These are phyloP conservation scores for Populus hybrid DNA, from an alignment of 441 rosid genomes.

Conservation along the genomic window DNA sequence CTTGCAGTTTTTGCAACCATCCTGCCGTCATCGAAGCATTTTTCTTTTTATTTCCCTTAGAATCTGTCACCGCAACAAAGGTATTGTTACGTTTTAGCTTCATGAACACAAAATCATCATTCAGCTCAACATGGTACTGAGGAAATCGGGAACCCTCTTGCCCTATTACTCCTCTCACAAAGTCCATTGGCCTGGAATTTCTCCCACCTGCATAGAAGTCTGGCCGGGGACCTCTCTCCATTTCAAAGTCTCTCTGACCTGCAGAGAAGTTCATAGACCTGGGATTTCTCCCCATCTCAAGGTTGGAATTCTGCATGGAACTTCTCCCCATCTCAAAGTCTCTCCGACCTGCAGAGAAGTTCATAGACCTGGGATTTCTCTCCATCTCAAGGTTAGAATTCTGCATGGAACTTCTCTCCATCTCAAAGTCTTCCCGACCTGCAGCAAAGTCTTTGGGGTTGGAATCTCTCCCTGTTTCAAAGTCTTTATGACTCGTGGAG, in stretches of 20 bases:
- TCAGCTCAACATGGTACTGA: slow-evolving; percentile 35
- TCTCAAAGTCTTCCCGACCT: neutral
- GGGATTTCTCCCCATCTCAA: neutral
- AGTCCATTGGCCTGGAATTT: slow-evolving; percentile 35
- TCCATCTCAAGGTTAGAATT: neutral
- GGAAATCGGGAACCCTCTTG: slow-evolving; percentile 33
- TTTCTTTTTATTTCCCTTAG: slow-evolving; percentile 60
- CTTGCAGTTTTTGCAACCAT: slow-evolving; percentile 50
- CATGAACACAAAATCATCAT: slow-evolving; percentile 65
- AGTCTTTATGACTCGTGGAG: slow-evolving; percentile 28
- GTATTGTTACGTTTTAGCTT: slow-evolving; percentile 68
- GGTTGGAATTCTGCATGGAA: neutral
- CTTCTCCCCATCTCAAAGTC: slow-evolving; percentile 1
- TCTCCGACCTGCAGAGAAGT: slow-evolving; percentile 4
- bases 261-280: neutral
- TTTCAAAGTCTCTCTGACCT: slow-evolving; percentile 6
- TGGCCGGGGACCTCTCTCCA: neutral
- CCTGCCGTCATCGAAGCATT: slow-evolving; percentile 48
- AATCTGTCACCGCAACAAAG: slow-evolving; percentile 68
- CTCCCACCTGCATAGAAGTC: slow-evolving; percentile 12
- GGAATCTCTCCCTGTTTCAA: slow-evolving; percentile 19
- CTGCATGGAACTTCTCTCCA: neutral
- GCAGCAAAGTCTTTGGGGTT: slow-evolving; percentile 39
- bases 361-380: neutral
- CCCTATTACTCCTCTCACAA: slow-evolving; percentile 40